Evolutionary conservation across 108 stramenopile genomes (phyloP).

Genomic region (Skeletonema tropicum): DNA sequence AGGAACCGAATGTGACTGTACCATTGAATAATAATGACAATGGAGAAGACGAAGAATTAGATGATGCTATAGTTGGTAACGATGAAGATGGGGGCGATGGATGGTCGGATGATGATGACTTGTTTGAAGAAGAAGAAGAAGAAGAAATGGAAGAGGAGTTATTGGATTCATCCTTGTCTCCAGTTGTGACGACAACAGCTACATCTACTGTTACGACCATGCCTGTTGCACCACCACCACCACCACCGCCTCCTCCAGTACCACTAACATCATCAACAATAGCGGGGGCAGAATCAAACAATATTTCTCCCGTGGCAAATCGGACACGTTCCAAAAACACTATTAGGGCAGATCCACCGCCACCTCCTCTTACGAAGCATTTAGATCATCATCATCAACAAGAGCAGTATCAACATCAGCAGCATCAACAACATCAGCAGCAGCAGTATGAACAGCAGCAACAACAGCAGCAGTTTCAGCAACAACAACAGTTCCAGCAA

Average conservation of each 20-base stretch:
- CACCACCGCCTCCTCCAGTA: background rate
- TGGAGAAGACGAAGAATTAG: slow-evolving; percentile 15
- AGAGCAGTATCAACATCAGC: no score
- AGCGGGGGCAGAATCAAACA: no score
- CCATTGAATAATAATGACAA: background rate
- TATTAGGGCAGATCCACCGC: no score
- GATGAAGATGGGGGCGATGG: slow-evolving; percentile 9
- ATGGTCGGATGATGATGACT: slow-evolving; percentile 47
- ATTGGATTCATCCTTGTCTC: background rate
- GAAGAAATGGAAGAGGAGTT: background rate
- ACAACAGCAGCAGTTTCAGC: no score
- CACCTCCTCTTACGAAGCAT: no score
- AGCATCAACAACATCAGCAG: no score
- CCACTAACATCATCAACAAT: no score
- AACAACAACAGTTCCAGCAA: no score
- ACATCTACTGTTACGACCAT: background rate
- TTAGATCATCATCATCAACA: no score
- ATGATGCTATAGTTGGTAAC: background rate
- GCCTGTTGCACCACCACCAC: slow-evolving; percentile 15
- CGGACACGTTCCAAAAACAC: no score
- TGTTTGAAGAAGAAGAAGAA: slow-evolving; percentile 31
- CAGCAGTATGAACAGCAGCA: no score
- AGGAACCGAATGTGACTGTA: background rate
- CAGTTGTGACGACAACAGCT: background rate
- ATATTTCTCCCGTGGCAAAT: no score